Base-by-base conservation (phyloP, 2,329 filamentous ascomycete species). In the Stemphylium vesicarium region DNA sequence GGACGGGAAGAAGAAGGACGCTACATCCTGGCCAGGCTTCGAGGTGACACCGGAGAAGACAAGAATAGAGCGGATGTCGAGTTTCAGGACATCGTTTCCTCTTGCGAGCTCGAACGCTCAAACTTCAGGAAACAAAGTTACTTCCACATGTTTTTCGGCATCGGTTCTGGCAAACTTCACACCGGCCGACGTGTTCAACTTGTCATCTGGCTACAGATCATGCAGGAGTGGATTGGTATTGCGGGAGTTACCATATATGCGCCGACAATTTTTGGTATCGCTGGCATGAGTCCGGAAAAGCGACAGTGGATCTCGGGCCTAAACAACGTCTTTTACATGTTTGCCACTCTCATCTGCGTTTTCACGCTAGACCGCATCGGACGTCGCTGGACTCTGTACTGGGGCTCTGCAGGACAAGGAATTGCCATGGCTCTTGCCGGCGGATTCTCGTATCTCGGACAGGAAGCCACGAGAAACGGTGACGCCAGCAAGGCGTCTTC, bases 281-380 rank as follows among this genome's bases (percentile, higher is more conserved):
- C 88, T 0, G 88, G 88, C 0, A 88, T 88, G 59, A 79, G 82
- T 53, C 79, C 84, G 2, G 59, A 65, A 2, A 77, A 79, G 53
- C 62, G 68, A 2, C 75, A 79, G 39, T 79, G 76, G 75, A 70
- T 79, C n/a, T 63, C 65, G 12, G 76, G 77, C 8, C 61, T 79
- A 2, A 79, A 79, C 62, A 83, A 84, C 61, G 77, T 84, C 50
- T 82, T 82, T 59, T 84, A 83, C 70, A 84, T 84, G 80, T 84
- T 89, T 48, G 82, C 85, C 0, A 90, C 88, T 0, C 77, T 89
- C 10, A 82, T 90, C 50, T 88, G 85, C 52, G 87, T 89, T 45
- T 90, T 89, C 63, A 90, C 87, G 0, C 77, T 90, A 0, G 88
- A 90, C 64, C 80, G 84, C 0, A 88, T 91, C 49, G 88, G 88